These are phyloP conservation scores for Quercus alba DNA, from an alignment of 306 rosid species.

Conservation along the genomic window DNA sequence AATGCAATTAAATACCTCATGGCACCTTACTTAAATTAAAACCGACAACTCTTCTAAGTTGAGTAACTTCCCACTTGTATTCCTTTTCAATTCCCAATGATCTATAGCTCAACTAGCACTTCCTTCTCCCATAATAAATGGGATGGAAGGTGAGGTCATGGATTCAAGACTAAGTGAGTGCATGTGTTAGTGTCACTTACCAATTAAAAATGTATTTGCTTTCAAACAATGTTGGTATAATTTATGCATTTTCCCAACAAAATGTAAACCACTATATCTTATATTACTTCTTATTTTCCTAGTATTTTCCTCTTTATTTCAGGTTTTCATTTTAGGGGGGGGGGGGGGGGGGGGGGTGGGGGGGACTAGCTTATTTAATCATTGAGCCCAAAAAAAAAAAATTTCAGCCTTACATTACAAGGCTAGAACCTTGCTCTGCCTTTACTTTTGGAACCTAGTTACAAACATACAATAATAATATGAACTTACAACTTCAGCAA, in stretches of 20 bases:
- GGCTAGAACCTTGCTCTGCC: background rate
- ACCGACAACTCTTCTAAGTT: background rate
- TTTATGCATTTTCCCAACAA: background rate
- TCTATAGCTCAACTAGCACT: no score
- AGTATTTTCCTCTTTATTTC: background rate
- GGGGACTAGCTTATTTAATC: background rate
- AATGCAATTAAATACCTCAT: background rate
- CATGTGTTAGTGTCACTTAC: no score
- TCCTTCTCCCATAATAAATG: no score
- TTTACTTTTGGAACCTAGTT: conserved; percentile 2
- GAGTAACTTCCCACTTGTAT: background rate
- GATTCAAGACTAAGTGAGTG: no score
- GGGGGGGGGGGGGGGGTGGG: no score
- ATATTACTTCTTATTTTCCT: background rate
- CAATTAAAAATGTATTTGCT: background rate
- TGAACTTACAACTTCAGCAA: conserved; percentile 46
- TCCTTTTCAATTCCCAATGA: background rate
- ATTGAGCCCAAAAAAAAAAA: background rate
- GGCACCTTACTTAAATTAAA: background rate
- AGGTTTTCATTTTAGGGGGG: background rate
- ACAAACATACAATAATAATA: conserved; percentile 6
- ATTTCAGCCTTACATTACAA: background rate
- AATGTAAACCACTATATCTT: background rate
- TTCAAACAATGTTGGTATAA: no score
- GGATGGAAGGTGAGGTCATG: no score